These are phyloP conservation scores for Aspergillus glaucus DNA, from an alignment of 2,329 filamentous ascomycete species.

Conservation along the genomic window DNA sequence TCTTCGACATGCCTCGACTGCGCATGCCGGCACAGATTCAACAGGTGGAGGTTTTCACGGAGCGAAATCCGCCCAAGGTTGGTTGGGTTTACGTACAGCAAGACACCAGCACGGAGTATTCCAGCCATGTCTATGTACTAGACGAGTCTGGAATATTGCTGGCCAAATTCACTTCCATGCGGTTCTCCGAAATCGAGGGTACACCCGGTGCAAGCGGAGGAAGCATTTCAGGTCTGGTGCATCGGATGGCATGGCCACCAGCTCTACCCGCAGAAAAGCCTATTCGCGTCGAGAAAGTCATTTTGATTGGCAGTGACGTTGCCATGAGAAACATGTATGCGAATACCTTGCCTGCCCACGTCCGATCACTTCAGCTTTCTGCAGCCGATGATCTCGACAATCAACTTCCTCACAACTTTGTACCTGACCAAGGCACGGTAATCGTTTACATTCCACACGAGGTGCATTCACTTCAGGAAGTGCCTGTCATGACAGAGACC, in stretches of 20 bases:
- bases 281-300: constrained; percentile 9
- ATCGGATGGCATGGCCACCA: constrained; percentile 35
- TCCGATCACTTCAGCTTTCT: constrained; percentile 1
- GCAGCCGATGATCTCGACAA: not conserved
- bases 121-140: constrained; percentile 23
- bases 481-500: not conserved
- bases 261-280: constrained; percentile 27
- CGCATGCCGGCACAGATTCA: constrained; percentile 32
- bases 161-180: constrained; percentile 29
- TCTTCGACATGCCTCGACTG: constrained; percentile 29
- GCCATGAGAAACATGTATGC: not conserved
- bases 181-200: constrained; percentile 38
- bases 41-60: constrained; percentile 19
- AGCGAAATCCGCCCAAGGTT: constrained; percentile 23
- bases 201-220: constrained; percentile 13
- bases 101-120: constrained; percentile 10
- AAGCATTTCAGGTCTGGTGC: constrained; percentile 27
- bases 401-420: not conserved
- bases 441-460: constrained; percentile 8
- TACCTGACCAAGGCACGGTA: constrained; percentile 1
- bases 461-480: not conserved
- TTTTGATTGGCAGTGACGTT: constrained; percentile 5
- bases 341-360: not conserved
- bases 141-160: constrained; percentile 25
- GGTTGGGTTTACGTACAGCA: constrained; percentile 31